Evolutionary conservation across 2,329 filamentous ascomycete genomes (phyloP).

Genomic region (Fusarium tjaetaba): DNA sequence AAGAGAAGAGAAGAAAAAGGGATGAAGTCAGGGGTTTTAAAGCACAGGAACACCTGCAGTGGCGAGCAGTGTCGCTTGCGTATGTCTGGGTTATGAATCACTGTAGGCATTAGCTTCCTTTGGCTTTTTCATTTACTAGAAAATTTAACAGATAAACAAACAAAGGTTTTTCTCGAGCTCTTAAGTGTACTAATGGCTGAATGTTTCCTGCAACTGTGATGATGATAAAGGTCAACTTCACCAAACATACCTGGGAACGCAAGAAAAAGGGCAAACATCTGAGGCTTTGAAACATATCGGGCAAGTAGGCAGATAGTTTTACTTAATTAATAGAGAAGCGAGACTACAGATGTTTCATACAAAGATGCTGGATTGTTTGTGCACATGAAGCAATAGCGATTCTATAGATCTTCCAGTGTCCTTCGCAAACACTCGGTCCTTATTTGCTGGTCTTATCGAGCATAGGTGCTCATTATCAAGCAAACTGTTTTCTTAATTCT

Average conservation of each 20-base stretch:
- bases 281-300: fast-evolving
- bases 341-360: not conserved
- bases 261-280: fast-evolving
- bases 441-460: not conserved
- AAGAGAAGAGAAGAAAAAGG: not conserved
- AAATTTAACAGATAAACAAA: fast-evolving
- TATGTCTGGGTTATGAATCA: not conserved
- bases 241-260: not conserved
- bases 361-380: not conserved
- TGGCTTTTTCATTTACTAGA: not conserved
- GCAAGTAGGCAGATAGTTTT: too few species aligned
- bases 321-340: not conserved
- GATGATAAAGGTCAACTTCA: not conserved
- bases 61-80: not conserved
- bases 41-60: too few species aligned
- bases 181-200: not conserved
- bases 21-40: too few species aligned
- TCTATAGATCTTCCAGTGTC: not conserved
- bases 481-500: not conserved
- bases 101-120: not conserved
- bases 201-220: not conserved
- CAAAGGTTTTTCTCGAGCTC: fast-evolving
- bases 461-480: not conserved
- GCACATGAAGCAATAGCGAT: not conserved
- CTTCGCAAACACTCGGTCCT: not conserved